A percentile compares a stretch with the other conserved stretches of the same genome.
These are phyloP conservation scores for Trametes hirsuta DNA, from an alignment of 1,284 basidiomycete species.

Conservation along the genomic window DNA sequence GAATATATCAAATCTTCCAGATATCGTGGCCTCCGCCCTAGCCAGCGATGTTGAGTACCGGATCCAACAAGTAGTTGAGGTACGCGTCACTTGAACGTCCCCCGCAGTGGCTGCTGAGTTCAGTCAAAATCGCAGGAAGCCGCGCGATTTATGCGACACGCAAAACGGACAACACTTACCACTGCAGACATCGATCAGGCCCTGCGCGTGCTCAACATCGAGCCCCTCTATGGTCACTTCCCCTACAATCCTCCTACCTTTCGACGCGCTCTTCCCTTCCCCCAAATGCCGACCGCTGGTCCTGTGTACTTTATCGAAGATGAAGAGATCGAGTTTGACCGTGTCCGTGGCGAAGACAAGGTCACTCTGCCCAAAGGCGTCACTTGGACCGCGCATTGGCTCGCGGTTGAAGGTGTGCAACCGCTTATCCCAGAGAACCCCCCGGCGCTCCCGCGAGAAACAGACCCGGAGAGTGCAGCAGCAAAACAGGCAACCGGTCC, in stretches of 20 bases:
- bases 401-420: conserved; percentile 97
- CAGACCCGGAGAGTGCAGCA: conserved; percentile 41
- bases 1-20: conserved; percentile 79
- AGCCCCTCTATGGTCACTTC: conserved; percentile 84
- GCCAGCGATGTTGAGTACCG: conserved; percentile 98
- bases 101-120: neutral
- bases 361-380: conserved; percentile 77
- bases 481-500: conserved; percentile 20
- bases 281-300: conserved; percentile 58
- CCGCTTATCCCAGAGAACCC: conserved; percentile 97
- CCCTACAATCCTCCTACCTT: conserved; percentile 74
- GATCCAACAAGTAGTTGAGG: conserved; percentile 92
- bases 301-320: conserved; percentile 94
- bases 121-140: conserved; percentile 70
- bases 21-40: conserved; percentile 81
- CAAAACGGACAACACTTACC: conserved; percentile 83
- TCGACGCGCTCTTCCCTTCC: conserved; percentile 71
- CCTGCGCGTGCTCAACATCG: conserved; percentile 92
- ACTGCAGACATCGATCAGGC: conserved; percentile 94
- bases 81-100: conserved; percentile 35
- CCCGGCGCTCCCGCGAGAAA: conserved; percentile 70
- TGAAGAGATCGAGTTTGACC: conserved; percentile 97
- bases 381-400: conserved; percentile 92
- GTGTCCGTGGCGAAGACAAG: conserved; percentile 83
- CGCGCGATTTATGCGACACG: conserved; percentile 95